Evolutionary conservation across 257 asterid species (phyloP).

Genomic region (Lavandula angustifolia): DNA sequence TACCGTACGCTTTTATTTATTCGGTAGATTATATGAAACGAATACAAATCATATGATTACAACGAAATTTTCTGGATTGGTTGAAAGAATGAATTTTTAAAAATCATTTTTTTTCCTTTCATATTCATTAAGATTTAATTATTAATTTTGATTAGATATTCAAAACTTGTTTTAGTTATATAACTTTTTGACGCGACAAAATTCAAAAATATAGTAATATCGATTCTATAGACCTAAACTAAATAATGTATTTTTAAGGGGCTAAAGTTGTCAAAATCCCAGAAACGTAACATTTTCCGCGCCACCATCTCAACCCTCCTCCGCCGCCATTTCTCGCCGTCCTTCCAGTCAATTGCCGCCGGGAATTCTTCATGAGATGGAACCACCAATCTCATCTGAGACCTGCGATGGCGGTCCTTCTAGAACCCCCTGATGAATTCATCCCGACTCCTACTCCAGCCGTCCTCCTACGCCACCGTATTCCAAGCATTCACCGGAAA

Average conservation of each 20-base stretch:
- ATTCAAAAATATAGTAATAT: too few species aligned
- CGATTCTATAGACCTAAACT: too few species aligned
- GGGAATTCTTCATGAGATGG: constrained; percentile 33
- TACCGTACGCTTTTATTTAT: too few species aligned
- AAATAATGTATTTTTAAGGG: neutral
- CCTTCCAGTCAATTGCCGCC: constrained; percentile 14
- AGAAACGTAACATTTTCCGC: neutral
- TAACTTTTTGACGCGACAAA: too few species aligned
- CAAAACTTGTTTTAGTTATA: too few species aligned
- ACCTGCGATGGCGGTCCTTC: constrained; percentile 41
- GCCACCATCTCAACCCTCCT: constrained; percentile 20
- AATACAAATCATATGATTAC: too few species aligned
- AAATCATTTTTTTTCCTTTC: too few species aligned
- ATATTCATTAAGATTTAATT: too few species aligned
- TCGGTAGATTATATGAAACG: too few species aligned
- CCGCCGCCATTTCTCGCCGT: constrained; percentile 4
- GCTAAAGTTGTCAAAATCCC: neutral
- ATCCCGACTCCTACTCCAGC: constrained; percentile 32
- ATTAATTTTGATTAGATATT: too few species aligned
- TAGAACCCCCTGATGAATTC: constrained; percentile 43
- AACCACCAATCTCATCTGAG: constrained; percentile 31
- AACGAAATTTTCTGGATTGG: too few species aligned
- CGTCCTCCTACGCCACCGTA: constrained; percentile 54
- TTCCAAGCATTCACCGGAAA: constrained; percentile 67
- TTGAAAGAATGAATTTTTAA: too few species aligned